Percentiles rank a stretch among this genome's conserved stretches.
Conservation (phyloP, 139 green algal genomes). For the Auxenochlorella protothecoides region DNA sequence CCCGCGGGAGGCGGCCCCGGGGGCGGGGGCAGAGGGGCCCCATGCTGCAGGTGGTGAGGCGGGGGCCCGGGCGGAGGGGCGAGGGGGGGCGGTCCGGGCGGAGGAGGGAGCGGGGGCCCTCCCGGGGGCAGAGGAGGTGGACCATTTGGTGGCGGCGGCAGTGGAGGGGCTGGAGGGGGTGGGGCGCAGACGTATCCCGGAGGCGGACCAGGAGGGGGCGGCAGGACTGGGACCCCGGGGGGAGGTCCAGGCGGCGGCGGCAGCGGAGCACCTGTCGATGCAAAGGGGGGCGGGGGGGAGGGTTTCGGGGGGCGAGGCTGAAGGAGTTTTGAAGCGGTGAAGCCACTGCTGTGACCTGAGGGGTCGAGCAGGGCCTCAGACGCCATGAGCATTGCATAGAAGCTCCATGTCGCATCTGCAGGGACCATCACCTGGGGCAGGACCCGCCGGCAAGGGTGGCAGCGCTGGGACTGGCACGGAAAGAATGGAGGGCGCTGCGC, state of each 20-base stretch:
- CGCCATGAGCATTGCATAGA: too few relatives aligned
- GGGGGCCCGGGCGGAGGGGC: slow-evolving; percentile 17
- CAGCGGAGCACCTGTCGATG: not conserved
- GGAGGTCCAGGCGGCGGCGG: slow-evolving; percentile 1
- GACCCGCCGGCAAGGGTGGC: slow-evolving; percentile 48
- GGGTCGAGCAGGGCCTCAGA: too few relatives aligned
- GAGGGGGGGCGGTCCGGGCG: slow-evolving; percentile 18
- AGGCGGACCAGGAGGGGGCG: slow-evolving; percentile 4
- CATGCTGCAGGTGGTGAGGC: not conserved
- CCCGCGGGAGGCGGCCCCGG: slow-evolving; percentile 19
- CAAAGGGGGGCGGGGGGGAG: not conserved
- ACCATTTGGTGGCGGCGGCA: too few relatives aligned
- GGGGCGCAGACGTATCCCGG: not conserved
- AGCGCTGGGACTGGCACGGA: slow-evolving; percentile 44
- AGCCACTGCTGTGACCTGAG: too few relatives aligned
- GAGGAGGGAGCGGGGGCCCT: slow-evolving; percentile 17
- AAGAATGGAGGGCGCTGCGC: not conserved
- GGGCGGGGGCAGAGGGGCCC: slow-evolving; percentile 24
- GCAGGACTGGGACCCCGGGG: slow-evolving; percentile 1
- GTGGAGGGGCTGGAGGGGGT: too few relatives aligned
- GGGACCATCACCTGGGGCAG: slow-evolving; percentile 15
- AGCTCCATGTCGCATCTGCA: too few relatives aligned
- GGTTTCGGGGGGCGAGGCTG: too few relatives aligned
- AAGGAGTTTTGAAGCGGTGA: too few relatives aligned
- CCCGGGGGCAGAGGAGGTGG: not conserved